A percentile compares a stretch with the other conserved stretches of the same genome.
These are phyloP conservation scores for Moesziomyces antarcticus DNA, from an alignment of 1,284 basidiomycete genomes.

Conservation along the genomic window DNA sequence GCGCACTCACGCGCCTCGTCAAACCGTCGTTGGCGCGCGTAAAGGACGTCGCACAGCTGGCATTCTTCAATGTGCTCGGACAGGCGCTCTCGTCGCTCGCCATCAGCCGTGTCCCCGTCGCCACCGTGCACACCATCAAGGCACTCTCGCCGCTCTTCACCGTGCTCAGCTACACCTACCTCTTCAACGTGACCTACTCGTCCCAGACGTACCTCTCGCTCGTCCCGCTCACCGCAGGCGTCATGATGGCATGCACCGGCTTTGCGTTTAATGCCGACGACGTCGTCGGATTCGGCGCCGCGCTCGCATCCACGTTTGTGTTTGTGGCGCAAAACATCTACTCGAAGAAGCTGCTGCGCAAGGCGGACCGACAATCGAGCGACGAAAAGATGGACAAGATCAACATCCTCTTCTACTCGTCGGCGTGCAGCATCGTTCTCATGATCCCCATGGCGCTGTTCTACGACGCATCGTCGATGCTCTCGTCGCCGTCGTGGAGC, in stretches of 20 bases:
- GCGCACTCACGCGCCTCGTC: conserved; percentile 59
- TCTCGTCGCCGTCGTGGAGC: conserved; percentile 18
- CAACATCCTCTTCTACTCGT: conserved; percentile 94
- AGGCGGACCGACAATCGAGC: conserved; percentile 17
- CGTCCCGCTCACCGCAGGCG: conserved; percentile 91
- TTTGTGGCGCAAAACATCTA: conserved; percentile 99
- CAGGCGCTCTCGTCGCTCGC: conserved; percentile 97
- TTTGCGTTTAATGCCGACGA: conserved; percentile 80
- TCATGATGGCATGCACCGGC: conserved; percentile 96
- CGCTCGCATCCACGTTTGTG: conserved; percentile 70
- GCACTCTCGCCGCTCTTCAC: conserved; percentile 97
- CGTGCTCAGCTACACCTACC: conserved; percentile 88
- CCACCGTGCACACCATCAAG: conserved; percentile 89
- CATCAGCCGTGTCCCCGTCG: conserved; percentile 93
- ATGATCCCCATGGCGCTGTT: conserved; percentile 64
- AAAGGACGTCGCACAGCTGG: conserved; percentile 86
- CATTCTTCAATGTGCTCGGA: conserved; percentile 89
- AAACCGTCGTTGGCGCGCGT: conserved; percentile 80
- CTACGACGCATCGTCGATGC: conserved; percentile 44
- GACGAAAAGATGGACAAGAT: conserved; percentile 87
- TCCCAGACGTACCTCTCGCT: conserved; percentile 90
- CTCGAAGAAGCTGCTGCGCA: conserved; percentile 92
- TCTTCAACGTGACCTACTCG: conserved; percentile 94
- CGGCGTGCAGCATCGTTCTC: conserved; percentile 85
- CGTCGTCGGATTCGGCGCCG: conserved; percentile 46